These are phyloP conservation scores for Heliosperma pusillum DNA, from an alignment of 148 eudicot genomes.

Conservation along the genomic window DNA sequence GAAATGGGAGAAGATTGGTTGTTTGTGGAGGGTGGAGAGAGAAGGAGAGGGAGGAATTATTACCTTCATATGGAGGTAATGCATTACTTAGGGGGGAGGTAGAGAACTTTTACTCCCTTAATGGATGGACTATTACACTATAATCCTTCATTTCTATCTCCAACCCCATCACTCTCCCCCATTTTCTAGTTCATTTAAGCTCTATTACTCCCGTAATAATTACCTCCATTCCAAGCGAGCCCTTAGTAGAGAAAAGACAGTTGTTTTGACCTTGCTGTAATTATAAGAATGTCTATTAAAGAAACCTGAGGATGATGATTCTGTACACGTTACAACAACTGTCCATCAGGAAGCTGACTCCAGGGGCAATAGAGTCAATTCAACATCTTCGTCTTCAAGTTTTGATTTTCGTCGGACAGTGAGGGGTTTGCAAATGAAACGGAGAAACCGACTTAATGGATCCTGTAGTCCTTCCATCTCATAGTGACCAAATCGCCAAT, in stretches of 20 bases:
- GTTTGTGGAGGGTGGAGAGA: no score
- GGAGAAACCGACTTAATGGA: constrained; percentile 68
- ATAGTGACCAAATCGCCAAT: constrained; percentile 97
- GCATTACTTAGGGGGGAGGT: no score
- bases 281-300: constrained; percentile 2
- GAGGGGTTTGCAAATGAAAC: constrained; percentile 50
- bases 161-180: no score
- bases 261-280: constrained; percentile 13
- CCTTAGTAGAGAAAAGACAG: no score
- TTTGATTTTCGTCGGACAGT: constrained; percentile 28
- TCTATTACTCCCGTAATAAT: no score
- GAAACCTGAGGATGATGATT: not conserved
- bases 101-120: no score
- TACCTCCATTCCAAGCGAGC: no score
- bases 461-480: constrained; percentile 95
- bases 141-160: no score
- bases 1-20: not conserved
- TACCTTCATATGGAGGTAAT: no score
- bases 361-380: constrained; percentile 26
- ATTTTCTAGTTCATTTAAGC: no score
- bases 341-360: constrained; percentile 27
- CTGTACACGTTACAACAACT: not conserved
- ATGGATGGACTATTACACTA: no score
- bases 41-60: no score
- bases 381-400: constrained; percentile 39